A percentile compares a stretch with the other conserved stretches of the same genome.
Conservation (phyloP, 2,329 filamentous ascomycete species). For the Ceratocystis harringtonii region DNA sequence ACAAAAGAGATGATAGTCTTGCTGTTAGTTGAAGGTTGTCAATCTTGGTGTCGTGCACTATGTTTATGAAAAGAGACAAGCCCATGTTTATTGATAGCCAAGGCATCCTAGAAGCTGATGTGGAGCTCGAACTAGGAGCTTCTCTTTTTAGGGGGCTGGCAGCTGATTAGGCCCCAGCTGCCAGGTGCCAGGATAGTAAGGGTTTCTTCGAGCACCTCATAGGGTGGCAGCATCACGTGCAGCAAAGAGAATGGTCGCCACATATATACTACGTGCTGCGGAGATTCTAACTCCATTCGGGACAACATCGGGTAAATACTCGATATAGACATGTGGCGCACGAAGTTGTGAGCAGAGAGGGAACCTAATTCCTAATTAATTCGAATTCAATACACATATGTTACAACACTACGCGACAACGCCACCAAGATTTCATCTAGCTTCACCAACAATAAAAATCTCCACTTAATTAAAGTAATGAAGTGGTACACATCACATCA, state of each 20-base stretch:
- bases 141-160: neutral
- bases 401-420: neutral
- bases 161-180: neutral
- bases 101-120: slow-evolving; percentile 13
- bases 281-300: too few species aligned
- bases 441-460: neutral
- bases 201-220: neutral
- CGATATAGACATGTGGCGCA: too few species aligned
- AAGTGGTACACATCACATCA: neutral
- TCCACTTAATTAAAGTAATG: neutral
- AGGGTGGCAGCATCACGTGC: too few species aligned
- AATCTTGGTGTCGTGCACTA: neutral
- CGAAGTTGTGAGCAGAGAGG: too few species aligned
- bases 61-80: neutral
- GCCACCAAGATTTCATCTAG: neutral
- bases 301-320: too few species aligned
- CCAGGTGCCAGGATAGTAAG: neutral
- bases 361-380: too few species aligned
- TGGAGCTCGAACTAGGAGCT: slow-evolving; percentile 4
- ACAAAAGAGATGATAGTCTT: neutral
- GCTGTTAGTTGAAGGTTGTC: neutral
- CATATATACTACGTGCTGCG: too few species aligned
- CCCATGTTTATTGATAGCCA: neutral
- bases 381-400: too few species aligned
- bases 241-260: too few species aligned